Base-by-base conservation (phyloP, 2,329 filamentous ascomycete species). In the Microdochium trichocladiopsis region DNA sequence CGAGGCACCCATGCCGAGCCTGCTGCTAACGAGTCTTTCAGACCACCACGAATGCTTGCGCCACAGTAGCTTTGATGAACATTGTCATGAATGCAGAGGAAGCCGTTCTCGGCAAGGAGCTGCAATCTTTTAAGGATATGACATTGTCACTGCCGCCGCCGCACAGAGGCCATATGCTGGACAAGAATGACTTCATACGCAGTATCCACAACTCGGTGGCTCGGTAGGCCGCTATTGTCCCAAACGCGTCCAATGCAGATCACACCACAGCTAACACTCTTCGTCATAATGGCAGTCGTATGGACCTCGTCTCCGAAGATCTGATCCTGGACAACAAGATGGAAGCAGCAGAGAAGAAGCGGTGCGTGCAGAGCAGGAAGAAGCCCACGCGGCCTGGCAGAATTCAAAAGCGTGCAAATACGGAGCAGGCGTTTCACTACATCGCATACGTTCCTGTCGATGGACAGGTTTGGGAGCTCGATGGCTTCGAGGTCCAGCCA, bases 11-110 rank as follows among this genome's bases (percentile, higher is more conserved):
- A 16, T 6, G 6, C n/a, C n/a, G n/a, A 16, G 6, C 36, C 6
- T 18, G 36, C 3, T 47, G n/a, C 55, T 61, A 37, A 64, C 24
- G 25, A 24, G n/a, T 14, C 9, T 25, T n/a, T 12, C 55, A 93
- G 86, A 90, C 88, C 1, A 86, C 84, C 0, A 78, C 82, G 52
- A 95, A 95, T 67, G 87, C 90, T 24, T 99, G 94, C 69, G 94
- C 90, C 21, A 94, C 90, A n/a, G 83, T 96, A 47, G 91, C 94
- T 3, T 76, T 97, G 58, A 79, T 96, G 60, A 97, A 97, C 62
- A 95, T 96, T 55, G 74, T 96, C 63, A 95, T 96, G 81, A 97
- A 97, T 64, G 78, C 84, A 23, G 72, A 81, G 0, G 75, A 73
- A 0, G 69, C 90, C 3, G 71, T 83, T 11, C 77, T 96, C 5